Percentiles rank a stretch among this genome's conserved stretches.
These are phyloP conservation scores for Phytophthora cactorum DNA, from an alignment of 352 stramenopile species.

Conservation along the genomic window DNA sequence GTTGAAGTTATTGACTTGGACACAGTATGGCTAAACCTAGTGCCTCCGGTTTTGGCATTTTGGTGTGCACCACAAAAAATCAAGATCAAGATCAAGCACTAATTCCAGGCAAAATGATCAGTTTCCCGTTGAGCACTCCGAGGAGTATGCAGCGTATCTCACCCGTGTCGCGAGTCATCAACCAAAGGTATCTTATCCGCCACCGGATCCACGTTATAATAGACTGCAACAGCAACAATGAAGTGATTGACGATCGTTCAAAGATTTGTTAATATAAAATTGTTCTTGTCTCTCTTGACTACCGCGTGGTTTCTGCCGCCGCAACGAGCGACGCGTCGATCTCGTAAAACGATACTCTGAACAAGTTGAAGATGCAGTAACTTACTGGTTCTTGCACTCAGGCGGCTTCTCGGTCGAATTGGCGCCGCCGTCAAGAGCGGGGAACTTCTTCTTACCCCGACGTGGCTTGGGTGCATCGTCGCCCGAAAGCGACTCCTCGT, in stretches of 20 bases:
- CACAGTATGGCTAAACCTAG: background rate
- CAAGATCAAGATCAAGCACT: constrained; percentile 14
- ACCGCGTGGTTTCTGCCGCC: constrained; percentile 3
- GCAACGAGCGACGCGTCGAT: background rate
- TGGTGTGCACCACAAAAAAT: constrained; percentile 9
- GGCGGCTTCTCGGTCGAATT: constrained; percentile 83
- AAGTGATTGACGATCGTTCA: constrained; percentile 4
- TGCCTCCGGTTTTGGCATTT: background rate
- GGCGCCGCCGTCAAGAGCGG: constrained; percentile 61
- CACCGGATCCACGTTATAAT: too few species aligned
- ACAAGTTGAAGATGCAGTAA: constrained; percentile 25
- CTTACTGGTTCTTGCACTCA: constrained; percentile 92
- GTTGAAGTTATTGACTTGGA: background rate
- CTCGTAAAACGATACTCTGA: constrained; percentile 30
- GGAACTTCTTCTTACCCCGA: constrained; percentile 79
- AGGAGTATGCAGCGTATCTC: constrained; percentile 8
- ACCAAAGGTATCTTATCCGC: constrained; percentile 7
- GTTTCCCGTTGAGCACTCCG: too few species aligned
- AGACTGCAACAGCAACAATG: background rate
- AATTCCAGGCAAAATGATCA: background rate
- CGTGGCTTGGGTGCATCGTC: constrained; percentile 59
- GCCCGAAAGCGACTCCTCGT: constrained; percentile 64
- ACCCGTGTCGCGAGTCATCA: background rate
- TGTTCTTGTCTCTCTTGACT: constrained; percentile 22
- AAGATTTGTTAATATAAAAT: constrained; percentile 32